A percentile compares a stretch with the other conserved stretches of the same genome.
These are phyloP conservation scores for Candida schatavii DNA, from an alignment of 805 yeast genomes.

Conservation along the genomic window DNA sequence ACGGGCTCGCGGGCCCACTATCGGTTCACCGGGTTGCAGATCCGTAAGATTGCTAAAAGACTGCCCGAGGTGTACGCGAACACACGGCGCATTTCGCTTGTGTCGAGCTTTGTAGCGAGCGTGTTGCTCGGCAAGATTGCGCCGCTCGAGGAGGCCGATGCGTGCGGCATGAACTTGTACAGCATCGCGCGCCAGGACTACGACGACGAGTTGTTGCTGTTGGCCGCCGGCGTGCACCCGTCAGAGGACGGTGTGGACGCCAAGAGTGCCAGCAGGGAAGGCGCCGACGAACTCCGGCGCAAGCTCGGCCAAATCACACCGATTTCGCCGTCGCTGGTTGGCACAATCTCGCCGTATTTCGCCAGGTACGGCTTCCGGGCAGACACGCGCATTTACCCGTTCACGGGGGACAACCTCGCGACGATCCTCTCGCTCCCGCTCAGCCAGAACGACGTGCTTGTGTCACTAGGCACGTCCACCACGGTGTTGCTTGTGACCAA, in stretches of 20 bases:
- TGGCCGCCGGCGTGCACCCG: constrained; percentile 52
- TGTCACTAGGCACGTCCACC: constrained; percentile 90
- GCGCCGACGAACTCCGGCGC: constrained; percentile 25
- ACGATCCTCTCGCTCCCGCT: constrained; percentile 82
- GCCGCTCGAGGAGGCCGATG: constrained; percentile 77
- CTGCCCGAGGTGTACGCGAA: constrained; percentile 50
- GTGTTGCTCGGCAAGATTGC: constrained; percentile 64
- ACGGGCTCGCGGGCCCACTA: constrained; percentile 90
- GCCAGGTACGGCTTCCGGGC: constrained; percentile 59
- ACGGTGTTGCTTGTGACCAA: constrained; percentile 82
- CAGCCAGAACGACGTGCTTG: constrained; percentile 67
- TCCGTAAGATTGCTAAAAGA: constrained; percentile 60
- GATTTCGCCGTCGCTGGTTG: constrained; percentile 49
- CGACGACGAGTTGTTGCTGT: constrained; percentile 53
- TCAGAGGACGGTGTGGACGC: constrained; percentile 33
- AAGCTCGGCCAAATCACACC: constrained; percentile 57
- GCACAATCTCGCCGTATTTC: constrained; percentile 59
- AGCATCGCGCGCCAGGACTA: constrained; percentile 59
- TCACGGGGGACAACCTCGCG: constrained; percentile 91
- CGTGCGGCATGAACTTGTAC: constrained; percentile 90
- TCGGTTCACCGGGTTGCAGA: constrained; percentile 91
- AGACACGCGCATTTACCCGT: constrained; percentile 63
- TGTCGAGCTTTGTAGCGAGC: constrained; percentile 75
- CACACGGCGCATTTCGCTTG: constrained; percentile 66
- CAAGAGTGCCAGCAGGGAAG: constrained; percentile 9